Conservation (phyloP, 2,329 filamentous ascomycete species). For the Scedosporium minutisporum region DNA sequence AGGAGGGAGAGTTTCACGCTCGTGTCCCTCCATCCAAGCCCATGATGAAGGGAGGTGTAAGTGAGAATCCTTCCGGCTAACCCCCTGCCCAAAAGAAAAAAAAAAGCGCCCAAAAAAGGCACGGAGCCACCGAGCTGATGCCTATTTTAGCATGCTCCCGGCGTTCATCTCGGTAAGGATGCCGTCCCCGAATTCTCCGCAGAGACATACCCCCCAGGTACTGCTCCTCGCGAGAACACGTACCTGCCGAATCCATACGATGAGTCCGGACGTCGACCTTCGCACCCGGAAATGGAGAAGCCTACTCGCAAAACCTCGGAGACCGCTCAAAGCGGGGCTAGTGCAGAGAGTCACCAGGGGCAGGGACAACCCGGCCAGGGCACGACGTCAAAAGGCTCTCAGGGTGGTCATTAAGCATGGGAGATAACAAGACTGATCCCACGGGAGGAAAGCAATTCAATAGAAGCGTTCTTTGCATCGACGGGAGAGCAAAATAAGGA, state of each 20-base stretch:
- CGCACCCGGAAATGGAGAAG: slow-evolving; percentile 17
- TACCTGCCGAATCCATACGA: slow-evolving; percentile 27
- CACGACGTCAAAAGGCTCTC: background rate
- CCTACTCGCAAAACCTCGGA: slow-evolving; percentile 12
- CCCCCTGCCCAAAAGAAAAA: background rate
- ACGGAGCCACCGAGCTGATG: background rate
- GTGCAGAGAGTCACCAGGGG: background rate
- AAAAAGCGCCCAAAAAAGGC: too few species aligned
- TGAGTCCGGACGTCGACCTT: slow-evolving; percentile 26
- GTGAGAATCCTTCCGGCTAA: background rate
- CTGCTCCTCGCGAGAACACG: slow-evolving; percentile 41
- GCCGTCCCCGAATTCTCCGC: slow-evolving; percentile 52
- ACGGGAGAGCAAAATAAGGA: background rate
- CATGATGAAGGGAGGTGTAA: background rate
- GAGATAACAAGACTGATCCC: background rate
- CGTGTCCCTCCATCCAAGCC: background rate
- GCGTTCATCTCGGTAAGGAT: slow-evolving; percentile 51
- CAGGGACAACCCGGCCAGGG: background rate
- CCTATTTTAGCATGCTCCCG: slow-evolving; percentile 48
- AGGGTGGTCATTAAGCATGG: background rate
- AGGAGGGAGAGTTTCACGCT: background rate
- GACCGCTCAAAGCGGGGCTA: background rate
- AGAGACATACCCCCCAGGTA: slow-evolving; percentile 50
- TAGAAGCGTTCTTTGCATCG: background rate
- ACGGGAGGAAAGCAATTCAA: background rate